A percentile compares a stretch with the other conserved stretches of the same genome.
phyloP scores from a whole-genome alignment of 2,329 filamentous ascomycete species.

The Zymoseptoria crescenta region DNA sequence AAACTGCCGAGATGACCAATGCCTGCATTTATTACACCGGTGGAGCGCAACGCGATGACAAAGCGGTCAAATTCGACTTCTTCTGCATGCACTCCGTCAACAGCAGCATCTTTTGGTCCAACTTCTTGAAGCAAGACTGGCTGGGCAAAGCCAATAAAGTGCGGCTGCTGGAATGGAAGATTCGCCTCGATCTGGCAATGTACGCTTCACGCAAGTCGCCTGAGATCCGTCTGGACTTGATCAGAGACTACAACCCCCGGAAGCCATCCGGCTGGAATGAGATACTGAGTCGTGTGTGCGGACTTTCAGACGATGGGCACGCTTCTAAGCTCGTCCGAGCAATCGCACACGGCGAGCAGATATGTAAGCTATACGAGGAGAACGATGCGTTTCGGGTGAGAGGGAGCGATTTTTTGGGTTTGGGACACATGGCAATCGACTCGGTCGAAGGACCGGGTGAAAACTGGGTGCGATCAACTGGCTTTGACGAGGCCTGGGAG shows the following conservation, averaged over 20 bases:
- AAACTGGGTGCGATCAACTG: conserved; percentile 55
- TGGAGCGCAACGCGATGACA: conserved; percentile 56
- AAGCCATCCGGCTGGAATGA: conserved; percentile 36
- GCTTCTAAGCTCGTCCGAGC: conserved; percentile 66
- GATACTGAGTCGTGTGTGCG: conserved; percentile 40
- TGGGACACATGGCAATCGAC: conserved; percentile 56
- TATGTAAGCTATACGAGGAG: conserved; percentile 42
- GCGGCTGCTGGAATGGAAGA: conserved; percentile 75
- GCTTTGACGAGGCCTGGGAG: conserved; percentile 60
- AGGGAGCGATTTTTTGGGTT: conserved; percentile 52
- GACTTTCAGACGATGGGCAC: conserved; percentile 68
- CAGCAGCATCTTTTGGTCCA: conserved; percentile 62
- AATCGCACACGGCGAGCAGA: conserved; percentile 54
- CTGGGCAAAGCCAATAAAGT: conserved; percentile 53
- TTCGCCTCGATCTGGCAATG: conserved; percentile 62
- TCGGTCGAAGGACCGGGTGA: conserved; percentile 47
- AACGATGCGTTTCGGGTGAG: conserved; percentile 45
- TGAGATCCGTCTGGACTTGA: conserved; percentile 49
- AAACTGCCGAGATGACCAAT: conserved; percentile 64
- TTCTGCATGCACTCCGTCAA: conserved; percentile 67
- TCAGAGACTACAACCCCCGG: conserved; percentile 53
- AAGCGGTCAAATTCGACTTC: conserved; percentile 72
- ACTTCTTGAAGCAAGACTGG: conserved; percentile 55
- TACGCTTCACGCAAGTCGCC: conserved; percentile 64
- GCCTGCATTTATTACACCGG: conserved; percentile 51